Evolutionary conservation across 257 asterid species (phyloP).

Genomic region (Leonotis leonurus): DNA sequence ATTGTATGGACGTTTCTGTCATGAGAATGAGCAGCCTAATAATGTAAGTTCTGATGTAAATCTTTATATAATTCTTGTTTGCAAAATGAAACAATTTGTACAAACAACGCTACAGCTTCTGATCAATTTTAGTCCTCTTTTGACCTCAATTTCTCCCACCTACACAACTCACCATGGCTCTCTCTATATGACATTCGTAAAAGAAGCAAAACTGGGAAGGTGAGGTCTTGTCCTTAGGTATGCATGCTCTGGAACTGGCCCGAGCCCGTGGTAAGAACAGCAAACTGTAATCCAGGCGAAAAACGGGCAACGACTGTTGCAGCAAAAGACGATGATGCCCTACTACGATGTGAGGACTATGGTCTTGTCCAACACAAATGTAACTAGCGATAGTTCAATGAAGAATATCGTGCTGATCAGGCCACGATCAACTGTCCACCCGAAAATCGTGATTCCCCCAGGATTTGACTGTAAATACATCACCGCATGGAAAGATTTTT

Average conservation of each 20-base stretch:
- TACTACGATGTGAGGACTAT: constrained; percentile 29
- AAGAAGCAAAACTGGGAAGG: neutral
- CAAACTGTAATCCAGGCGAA: neutral
- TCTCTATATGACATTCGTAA: too few relatives aligned
- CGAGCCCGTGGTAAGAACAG: neutral
- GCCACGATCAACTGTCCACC: constrained; percentile 82
- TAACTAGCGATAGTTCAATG: constrained; percentile 53
- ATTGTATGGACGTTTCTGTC: too few relatives aligned
- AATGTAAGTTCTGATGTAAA: neutral
- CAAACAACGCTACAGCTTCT: neutral
- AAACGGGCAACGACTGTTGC: neutral
- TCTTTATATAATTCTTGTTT: neutral
- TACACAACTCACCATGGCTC: too few relatives aligned
- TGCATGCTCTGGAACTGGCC: neutral
- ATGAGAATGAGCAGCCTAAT: too few relatives aligned
- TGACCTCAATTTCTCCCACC: neutral
- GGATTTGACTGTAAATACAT: constrained; percentile 76
- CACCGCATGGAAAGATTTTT: constrained; percentile 35
- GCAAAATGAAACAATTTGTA: neutral
- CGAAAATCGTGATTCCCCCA: constrained; percentile 75
- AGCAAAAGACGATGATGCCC: neutral
- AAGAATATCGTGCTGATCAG: constrained; percentile 76
- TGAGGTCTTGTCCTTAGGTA: neutral
- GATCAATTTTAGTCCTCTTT: neutral
- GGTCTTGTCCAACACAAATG: constrained; percentile 72